Evolutionary conservation across 371 early-diverging fungal species (phyloP).

Genomic region (Actinomucor elegans): DNA sequence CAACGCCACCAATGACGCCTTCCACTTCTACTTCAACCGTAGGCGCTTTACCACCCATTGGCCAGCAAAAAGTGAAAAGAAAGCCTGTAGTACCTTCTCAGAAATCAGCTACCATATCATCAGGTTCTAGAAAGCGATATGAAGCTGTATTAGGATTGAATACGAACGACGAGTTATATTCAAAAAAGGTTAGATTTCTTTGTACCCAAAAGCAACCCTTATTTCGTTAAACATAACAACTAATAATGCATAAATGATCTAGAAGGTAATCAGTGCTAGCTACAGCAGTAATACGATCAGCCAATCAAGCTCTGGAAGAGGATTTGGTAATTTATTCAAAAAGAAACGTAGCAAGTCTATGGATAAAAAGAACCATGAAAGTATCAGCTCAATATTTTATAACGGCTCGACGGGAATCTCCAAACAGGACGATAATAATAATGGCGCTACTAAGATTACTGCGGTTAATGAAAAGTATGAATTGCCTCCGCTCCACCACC

Average conservation of each 20-base stretch:
- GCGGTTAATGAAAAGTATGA: constrained; percentile 1
- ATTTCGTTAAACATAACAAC: background rate
- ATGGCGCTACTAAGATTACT: too few species aligned
- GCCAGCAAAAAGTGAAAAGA: constrained; percentile 15
- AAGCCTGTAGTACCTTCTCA: constrained; percentile 1
- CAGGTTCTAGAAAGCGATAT: constrained; percentile 7
- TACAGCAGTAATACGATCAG: too few species aligned
- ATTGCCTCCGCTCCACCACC: constrained; percentile 4
- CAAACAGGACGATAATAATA: too few species aligned
- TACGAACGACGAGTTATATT: constrained; percentile 3
- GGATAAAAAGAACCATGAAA: constrained; percentile 4
- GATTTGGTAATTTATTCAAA: constrained; percentile 17
- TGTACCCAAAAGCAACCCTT: background rate
- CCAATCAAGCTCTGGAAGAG: too few species aligned
- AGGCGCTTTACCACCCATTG: constrained; percentile 8
- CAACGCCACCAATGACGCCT: constrained; percentile 1
- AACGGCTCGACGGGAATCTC: background rate
- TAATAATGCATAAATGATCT: background rate
- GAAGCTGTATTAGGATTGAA: constrained; percentile 12
- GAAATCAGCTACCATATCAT: background rate
- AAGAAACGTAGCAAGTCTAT: constrained; percentile 11
- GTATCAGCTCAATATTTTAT: background rate
- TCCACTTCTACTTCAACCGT: constrained; percentile 1
- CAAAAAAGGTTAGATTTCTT: constrained; percentile 21
- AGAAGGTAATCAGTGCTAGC: background rate